Conservation (phyloP, 2,329 filamentous ascomycete species). For the Pyrenophora seminiperda region DNA sequence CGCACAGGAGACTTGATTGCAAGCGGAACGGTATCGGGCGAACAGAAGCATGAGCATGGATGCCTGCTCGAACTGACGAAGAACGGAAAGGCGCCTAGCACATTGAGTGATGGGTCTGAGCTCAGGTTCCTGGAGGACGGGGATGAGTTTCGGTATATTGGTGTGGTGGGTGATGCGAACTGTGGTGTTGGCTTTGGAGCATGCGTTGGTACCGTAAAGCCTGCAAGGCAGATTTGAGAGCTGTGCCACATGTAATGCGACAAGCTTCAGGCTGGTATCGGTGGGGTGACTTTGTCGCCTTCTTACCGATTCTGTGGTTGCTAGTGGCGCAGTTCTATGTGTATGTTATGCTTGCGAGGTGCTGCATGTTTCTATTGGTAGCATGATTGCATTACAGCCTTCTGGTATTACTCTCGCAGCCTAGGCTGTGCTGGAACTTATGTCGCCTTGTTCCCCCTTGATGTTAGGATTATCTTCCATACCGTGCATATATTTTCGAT, state of each 20-base stretch:
- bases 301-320: background rate
- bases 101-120: constrained; percentile 37
- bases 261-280: background rate
- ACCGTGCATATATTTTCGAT: too few relatives aligned
- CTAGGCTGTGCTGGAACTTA: background rate
- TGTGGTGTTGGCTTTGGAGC: constrained; percentile 50
- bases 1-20: constrained; percentile 52
- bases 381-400: background rate
- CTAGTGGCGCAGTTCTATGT: constrained; percentile 2
- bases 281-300: background rate
- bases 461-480: too few relatives aligned
- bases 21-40: constrained; percentile 53
- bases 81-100: constrained; percentile 41
- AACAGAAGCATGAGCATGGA: constrained; percentile 46
- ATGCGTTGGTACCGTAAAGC: constrained; percentile 45
- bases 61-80: constrained; percentile 51
- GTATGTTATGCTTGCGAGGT: constrained; percentile 2
- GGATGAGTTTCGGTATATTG: constrained; percentile 48
- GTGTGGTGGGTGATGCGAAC: constrained; percentile 41
- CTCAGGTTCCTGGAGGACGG: constrained; percentile 51
- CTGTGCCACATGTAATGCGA: background rate
- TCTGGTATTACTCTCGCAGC: background rate
- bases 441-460: background rate
- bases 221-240: constrained; percentile 24
- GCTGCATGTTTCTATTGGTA: background rate